Evolutionary conservation across 768 basidiomycete genomes (phyloP).

Genomic region (Ramaria sp.): DNA sequence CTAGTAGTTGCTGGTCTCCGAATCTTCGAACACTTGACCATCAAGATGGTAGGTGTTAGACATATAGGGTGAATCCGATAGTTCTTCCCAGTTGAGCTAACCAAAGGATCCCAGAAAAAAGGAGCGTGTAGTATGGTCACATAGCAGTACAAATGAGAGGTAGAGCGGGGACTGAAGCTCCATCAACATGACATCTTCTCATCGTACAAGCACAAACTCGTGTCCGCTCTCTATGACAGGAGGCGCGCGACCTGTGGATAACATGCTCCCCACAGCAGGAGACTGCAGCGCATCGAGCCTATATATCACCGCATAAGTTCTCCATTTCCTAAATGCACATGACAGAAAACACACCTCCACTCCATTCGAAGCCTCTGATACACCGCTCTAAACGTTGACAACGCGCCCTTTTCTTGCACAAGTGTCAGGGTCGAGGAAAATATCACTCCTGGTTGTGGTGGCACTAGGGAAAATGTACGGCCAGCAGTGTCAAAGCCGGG

Average conservation of each 20-base stretch:
- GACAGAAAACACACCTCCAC: conserved; percentile 32
- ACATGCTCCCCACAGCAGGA: conserved; percentile 4
- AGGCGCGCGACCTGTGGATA: background rate
- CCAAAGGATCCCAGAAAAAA: too few relatives aligned
- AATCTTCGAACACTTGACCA: too few relatives aligned
- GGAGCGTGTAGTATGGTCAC: too few relatives aligned
- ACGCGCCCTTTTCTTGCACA: conserved; percentile 84
- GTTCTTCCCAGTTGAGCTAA: too few relatives aligned
- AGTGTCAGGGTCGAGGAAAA: conserved; percentile 61
- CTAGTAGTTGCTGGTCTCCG: too few relatives aligned
- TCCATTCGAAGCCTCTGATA: conserved; percentile 62
- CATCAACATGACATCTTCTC: background rate
- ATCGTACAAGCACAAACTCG: background rate
- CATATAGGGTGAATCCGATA: too few relatives aligned
- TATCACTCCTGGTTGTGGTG: conserved; percentile 17
- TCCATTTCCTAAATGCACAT: background rate
- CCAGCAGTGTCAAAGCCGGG: conserved; percentile 15
- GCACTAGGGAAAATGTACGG: conserved; percentile 13
- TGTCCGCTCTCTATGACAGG: background rate
- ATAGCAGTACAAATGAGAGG: too few relatives aligned
- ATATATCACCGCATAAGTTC: background rate
- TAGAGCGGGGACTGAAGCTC: too few relatives aligned
- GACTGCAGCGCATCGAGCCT: background rate
- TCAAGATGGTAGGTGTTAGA: too few relatives aligned
- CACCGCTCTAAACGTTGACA: conserved; percentile 72